A percentile compares a stretch with the other conserved stretches of the same genome.
Evolutionary conservation across 1,284 basidiomycete genomes (phyloP).

Genomic region (Rhizoctonia solani): DNA sequence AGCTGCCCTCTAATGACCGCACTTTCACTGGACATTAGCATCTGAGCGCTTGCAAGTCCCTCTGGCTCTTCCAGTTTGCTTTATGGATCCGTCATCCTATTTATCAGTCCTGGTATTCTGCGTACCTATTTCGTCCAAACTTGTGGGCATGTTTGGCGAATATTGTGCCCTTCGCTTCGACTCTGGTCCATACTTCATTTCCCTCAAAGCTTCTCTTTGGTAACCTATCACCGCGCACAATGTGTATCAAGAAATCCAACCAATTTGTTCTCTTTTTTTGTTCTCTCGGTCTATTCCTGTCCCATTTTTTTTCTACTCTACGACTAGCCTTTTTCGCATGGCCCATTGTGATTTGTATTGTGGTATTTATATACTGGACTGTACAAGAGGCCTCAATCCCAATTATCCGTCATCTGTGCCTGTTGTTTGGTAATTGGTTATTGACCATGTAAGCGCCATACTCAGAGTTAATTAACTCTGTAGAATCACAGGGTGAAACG

Average conservation of each 20-base stretch:
- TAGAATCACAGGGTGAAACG: background rate
- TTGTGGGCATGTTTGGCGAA: background rate
- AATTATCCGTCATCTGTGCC: background rate
- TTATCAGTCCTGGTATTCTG: constrained; percentile 6
- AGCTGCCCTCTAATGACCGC: background rate
- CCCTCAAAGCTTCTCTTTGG: background rate
- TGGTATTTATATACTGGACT: constrained; percentile 20
- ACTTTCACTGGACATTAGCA: background rate
- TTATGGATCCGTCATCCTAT: no score
- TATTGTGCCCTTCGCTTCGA: background rate
- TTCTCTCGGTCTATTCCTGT: background rate
- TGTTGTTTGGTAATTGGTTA: background rate
- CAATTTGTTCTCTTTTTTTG: constrained; percentile 2
- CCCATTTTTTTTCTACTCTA: background rate
- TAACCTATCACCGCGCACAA: constrained; percentile 27
- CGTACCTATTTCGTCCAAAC: constrained; percentile 1
- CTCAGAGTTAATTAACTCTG: background rate
- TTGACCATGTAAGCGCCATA: constrained; percentile 4
- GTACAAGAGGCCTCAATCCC: background rate
- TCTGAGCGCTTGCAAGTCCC: background rate
- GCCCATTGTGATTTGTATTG: constrained; percentile 20
- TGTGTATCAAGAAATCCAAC: constrained; percentile 20
- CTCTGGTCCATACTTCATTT: background rate
- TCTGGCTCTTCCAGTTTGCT: no score
- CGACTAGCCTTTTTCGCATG: background rate